phyloP scores from a whole-genome alignment of 2,329 filamentous ascomycete species.

The Phyllosticta capitalensis region DNA sequence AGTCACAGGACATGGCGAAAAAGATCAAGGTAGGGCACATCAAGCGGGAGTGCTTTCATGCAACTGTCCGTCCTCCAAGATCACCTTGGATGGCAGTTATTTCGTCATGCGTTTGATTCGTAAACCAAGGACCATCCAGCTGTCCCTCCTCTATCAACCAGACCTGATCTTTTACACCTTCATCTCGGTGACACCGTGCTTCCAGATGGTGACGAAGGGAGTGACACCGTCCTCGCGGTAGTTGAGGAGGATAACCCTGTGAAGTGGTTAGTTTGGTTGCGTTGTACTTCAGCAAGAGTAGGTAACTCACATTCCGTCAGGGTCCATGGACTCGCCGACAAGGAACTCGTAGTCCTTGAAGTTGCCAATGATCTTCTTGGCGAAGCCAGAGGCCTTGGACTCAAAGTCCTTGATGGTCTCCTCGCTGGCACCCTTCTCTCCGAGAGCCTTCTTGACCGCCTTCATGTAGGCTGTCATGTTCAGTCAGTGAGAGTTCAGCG shows the following conservation, averaged over 20 bases:
- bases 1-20: not conserved
- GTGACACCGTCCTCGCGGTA: slow-evolving; percentile 95
- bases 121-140: slow-evolving; percentile 23
- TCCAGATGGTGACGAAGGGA: slow-evolving; percentile 85
- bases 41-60: not conserved
- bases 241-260: slow-evolving; percentile 81
- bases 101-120: slow-evolving; percentile 29
- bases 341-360: slow-evolving; percentile 97
- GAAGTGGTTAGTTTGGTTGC: not conserved
- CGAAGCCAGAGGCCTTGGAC: slow-evolving; percentile 60
- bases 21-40: not conserved
- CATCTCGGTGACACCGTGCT: slow-evolving; percentile 78
- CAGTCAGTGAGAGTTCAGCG: slow-evolving; percentile 9
- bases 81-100: not conserved
- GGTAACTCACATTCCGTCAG: slow-evolving; percentile 74
- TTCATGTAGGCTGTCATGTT: slow-evolving; percentile 70
- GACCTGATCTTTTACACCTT: slow-evolving; percentile 62
- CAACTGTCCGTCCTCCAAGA: not conserved
- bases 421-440: slow-evolving; percentile 50
- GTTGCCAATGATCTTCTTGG: slow-evolving; percentile 74
- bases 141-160: slow-evolving; percentile 8
- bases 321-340: slow-evolving; percentile 85
- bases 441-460: slow-evolving; percentile 63
- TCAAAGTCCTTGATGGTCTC: slow-evolving; percentile 71
- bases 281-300: not conserved